phyloP scores from a whole-genome alignment of 345 rosid species.

The Ceriops zippeliana region DNA sequence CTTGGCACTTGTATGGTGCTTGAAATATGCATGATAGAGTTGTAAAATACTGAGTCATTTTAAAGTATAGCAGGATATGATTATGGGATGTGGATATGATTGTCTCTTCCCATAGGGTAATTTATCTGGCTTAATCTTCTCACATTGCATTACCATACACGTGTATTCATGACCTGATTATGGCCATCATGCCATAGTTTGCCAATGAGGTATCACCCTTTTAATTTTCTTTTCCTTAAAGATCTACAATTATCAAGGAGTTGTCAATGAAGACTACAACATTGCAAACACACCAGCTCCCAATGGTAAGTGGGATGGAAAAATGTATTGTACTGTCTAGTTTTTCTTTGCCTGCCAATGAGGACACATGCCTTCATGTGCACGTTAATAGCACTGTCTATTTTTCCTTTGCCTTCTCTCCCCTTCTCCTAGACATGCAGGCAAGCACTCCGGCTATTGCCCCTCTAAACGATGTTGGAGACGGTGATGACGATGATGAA shows the following conservation, averaged over 20 bases:
- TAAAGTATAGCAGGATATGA: too few relatives aligned
- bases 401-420: constrained; percentile 15
- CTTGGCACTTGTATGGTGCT: too few relatives aligned
- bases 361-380: neutral
- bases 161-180: neutral
- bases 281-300: constrained; percentile 88
- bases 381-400: neutral
- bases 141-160: neutral
- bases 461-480: constrained; percentile 45
- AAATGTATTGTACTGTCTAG: neutral
- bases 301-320: constrained; percentile 43
- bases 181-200: neutral
- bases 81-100: too few relatives aligned
- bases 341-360: too few relatives aligned
- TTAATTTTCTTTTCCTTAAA: constrained; percentile 21
- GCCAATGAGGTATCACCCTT: neutral
- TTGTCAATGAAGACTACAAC: constrained; percentile 74
- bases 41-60: too few relatives aligned
- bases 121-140: too few relatives aligned
- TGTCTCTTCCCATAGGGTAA: too few relatives aligned
- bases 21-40: too few relatives aligned
- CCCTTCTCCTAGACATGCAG: constrained; percentile 52
- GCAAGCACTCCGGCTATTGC: constrained; percentile 68
- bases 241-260: constrained; percentile 97
- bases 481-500: constrained; percentile 79